Base-by-base conservation (phyloP, 225 moss, liverwort and hornwort species). In the Sphagnum tenellum region DNA sequence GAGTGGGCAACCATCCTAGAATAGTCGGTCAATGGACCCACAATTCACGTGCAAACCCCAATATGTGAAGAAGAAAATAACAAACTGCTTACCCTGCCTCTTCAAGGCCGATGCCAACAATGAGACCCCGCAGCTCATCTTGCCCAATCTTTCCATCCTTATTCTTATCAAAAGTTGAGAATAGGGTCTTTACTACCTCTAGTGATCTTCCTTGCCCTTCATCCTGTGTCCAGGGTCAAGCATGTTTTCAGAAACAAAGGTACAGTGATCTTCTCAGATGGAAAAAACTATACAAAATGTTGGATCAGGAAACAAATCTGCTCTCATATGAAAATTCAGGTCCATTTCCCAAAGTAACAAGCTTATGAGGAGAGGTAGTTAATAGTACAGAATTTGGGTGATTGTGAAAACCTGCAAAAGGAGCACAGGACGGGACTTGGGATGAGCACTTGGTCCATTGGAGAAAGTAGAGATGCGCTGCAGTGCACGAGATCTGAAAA, bases 131-230 rank as follows among this genome's bases (percentile, higher is more conserved):
- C 47, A 95, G 69, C 78, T 95, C 94, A 50, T 95, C 91, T 66
- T 70, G 77, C 69, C 92, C 85, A 53, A 95, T 95, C 75, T 82
- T 88, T 61, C 91, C 94, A 68, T 95, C 91, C 72, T 82, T 86
- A 62, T 95, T 95, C 9, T 73, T 63, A 67, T 95, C 94, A 70
- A 95, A 95, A n/a, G 94, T 62, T 13, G 65, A 59, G 47, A 92
- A 95, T 46, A 95, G 74, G 53, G 70, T 73, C 70, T 82, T 88
- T 78, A 88, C 70, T 66, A 71, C 77, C 46, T 77, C 82, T 49
- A 57, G 64, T 11, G 89, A 77, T 54, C 72, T 71, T 44, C 86
- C 82, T 57, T 72, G 73, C 7, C 68, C 66, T 46, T 68, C 71
- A 47, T 84, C 86, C 92, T 89, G 81, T 65, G 65, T 12, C 63